These are phyloP conservation scores for Sphenostylis stenocarpa DNA, from an alignment of 306 rosid species.

Conservation along the genomic window DNA sequence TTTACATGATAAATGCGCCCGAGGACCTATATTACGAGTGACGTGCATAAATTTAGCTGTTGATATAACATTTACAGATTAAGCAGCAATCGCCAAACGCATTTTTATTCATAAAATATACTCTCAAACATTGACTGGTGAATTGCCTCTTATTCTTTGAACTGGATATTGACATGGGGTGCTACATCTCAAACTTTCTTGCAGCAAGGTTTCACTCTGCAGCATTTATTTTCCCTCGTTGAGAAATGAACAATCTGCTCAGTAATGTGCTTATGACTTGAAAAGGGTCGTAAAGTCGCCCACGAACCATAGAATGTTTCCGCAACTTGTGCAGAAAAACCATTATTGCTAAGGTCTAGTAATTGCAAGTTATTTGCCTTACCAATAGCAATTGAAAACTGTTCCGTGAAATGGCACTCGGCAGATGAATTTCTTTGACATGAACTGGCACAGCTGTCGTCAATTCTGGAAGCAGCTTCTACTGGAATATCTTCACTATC, in stretches of 20 bases:
- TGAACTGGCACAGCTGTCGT: constrained; percentile 68
- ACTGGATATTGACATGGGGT: background rate
- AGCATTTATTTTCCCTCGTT: constrained; percentile 65
- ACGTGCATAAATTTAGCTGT: background rate
- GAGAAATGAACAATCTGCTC: constrained; percentile 57
- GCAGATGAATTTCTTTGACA: constrained; percentile 47
- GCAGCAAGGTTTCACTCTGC: constrained; percentile 83
- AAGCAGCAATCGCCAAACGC: background rate
- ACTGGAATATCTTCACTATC: constrained; percentile 73
- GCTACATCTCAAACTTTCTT: constrained; percentile 47
- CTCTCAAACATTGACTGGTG: background rate
- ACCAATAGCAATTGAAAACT: constrained; percentile 60
- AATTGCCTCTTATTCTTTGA: constrained; percentile 2
- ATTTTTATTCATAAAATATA: constrained; percentile 2
- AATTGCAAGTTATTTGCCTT: constrained; percentile 56
- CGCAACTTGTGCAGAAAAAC: constrained; percentile 54
- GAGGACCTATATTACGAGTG: background rate
- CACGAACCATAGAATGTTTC: constrained; percentile 64
- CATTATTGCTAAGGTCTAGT: constrained; percentile 79
- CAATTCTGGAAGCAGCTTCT: constrained; percentile 57
- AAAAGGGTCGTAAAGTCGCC: constrained; percentile 53
- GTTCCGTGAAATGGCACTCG: constrained; percentile 42
- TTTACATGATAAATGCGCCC: constrained; percentile 19
- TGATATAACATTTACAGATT: background rate
- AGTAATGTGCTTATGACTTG: constrained; percentile 61